A percentile compares a stretch with the other conserved stretches of the same genome.
phyloP scores from a whole-genome alignment of 768 basidiomycete genomes.

The Boletus subparvulus region DNA sequence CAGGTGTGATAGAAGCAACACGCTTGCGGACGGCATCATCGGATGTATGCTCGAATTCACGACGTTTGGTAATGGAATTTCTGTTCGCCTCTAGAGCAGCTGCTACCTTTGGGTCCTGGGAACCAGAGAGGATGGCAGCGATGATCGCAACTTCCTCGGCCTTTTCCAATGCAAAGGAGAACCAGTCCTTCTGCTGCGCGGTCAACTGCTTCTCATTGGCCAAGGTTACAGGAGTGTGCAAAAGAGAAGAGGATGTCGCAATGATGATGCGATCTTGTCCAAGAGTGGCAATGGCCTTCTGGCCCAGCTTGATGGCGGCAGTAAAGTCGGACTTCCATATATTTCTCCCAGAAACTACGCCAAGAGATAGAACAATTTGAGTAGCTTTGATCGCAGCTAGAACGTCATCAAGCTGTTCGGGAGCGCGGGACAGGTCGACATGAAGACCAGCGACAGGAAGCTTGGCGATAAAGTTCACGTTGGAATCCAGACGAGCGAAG shows the following conservation, averaged over 20 bases:
- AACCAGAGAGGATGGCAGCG: conserved; percentile 81
- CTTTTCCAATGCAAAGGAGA: conserved; percentile 98
- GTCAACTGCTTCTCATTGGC: conserved; percentile 90
- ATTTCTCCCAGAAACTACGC: conserved; percentile 96
- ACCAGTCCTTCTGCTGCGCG: conserved; percentile 91
- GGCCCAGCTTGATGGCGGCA: conserved; percentile 75
- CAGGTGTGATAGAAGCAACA: conserved; percentile 85
- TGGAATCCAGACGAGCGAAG: conserved; percentile 94
- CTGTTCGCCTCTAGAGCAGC: conserved; percentile 86
- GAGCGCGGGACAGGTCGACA: conserved; percentile 94
- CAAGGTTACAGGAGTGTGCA: conserved; percentile 97
- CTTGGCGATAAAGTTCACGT: conserved; percentile 84
- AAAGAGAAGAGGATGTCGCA: conserved; percentile 95
- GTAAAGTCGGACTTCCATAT: conserved; percentile 98
- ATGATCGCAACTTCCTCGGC: conserved; percentile 85
- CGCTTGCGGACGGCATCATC: conserved; percentile 95
- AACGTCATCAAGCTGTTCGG: conserved; percentile 82
- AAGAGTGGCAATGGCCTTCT: conserved; percentile 81
- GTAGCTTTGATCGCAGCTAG: conserved; percentile 83
- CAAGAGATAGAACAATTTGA: conserved; percentile 81
- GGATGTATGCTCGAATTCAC: conserved; percentile 90
- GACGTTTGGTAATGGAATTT: conserved; percentile 87
- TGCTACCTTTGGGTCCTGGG: conserved; percentile 70
- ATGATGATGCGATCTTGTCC: conserved; percentile 88
- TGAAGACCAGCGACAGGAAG: conserved; percentile 93